Evolutionary conservation across 75 land plant genomes (phyloP), one percentile per base, ranked within the genome.

Genomic region (Cupressus sempervirens): DNA sequence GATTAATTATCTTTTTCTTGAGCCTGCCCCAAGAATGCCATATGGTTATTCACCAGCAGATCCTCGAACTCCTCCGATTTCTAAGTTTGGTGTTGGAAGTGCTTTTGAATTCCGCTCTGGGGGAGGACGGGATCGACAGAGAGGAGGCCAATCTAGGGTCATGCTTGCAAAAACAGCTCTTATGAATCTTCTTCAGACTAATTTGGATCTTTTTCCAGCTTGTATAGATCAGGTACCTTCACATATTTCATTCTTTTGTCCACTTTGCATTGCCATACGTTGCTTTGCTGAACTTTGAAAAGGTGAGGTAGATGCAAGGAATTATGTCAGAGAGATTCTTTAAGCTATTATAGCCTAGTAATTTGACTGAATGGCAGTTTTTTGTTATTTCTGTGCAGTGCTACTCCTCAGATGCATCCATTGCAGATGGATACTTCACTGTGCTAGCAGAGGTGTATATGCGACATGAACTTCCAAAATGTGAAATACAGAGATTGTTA

Each of bases 361-460:
- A n/a, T 79, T 79, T 45, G 30, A 45, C 36, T 73, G 6, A 76
- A 56, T 7, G 5, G 48, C 3, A 23, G 3, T 43, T 40, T 80
- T 40, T 41, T 38, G 13, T 82, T 82, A 34, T 46, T 65, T 83
- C 48, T 56, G 40, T 86, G 68, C 93, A 98, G 99, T 98, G 99
- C 88, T 98, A 98, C 87, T 91, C 91, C 56, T 94, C 97, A 34
- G 97, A 96, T 90, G 84, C 99, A 84, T 88, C 97, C 12, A 93
- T 96, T 89, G 94, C 99, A 67, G 96, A 98, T 96, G 99, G 99
- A 18, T 98, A 98, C 89, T 98, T 98, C 86, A 94, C 93, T 89
- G 99, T 98, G 41, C 95, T 98, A 81, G 99, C 99, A 82, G 99
- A 98, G 84, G 99, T 98, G 35, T 98, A 98, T 90, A 98, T 98